Evolutionary conservation across 2,329 filamentous ascomycete genomes (phyloP), one percentile per base, ranked within the genome.

Genomic region (Tolypocladium tropicale): DNA sequence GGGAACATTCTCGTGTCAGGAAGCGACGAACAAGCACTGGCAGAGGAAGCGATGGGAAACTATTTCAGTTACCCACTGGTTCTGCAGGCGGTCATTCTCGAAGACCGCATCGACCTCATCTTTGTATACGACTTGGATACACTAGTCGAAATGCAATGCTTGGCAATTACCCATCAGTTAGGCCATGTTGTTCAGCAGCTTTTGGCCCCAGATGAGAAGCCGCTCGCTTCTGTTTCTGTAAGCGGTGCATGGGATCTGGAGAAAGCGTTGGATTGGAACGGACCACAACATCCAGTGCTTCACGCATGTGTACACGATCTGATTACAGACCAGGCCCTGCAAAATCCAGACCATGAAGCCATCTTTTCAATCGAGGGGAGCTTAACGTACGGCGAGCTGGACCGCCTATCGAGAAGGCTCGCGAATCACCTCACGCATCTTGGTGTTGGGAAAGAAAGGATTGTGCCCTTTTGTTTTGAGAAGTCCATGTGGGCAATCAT

Each of bases 361-460:
- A 67, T 76, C 28, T 62, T 72, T 51, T 74, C 74, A 1, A 76
- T 72, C 73, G 74, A 77, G 56, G 74, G 74, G 21, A 58, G 64
- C 49, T 69, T 74, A 56, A 74, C 73, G 12, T 76, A 76, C 55
- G 56, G 63, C 50, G 67, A 76, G 28, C 62, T 75, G 2, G 70
- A 76, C 49, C 57, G 59, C 1, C 62, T 68, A n/a, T 75, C 75
- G 1, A 70, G 69, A 39, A 57, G 63, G 0, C 64, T 76, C n/a
- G 74, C 74, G 6, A 61, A 61, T 16, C 62, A 70, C 56, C 64
- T 77, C 0, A 55, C 64, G 23, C 59, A 62, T 14, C 25, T 43
- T 21, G 39, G 36, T n/a, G 51, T 51, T 2, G 32, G 32, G 28
- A 18, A 16, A 2, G 43, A 28, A 43, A 36, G 9, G 12, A 14